These are phyloP conservation scores for Klebsormidium nitens DNA, from an alignment of 139 green algal genomes.

Conservation along the genomic window DNA sequence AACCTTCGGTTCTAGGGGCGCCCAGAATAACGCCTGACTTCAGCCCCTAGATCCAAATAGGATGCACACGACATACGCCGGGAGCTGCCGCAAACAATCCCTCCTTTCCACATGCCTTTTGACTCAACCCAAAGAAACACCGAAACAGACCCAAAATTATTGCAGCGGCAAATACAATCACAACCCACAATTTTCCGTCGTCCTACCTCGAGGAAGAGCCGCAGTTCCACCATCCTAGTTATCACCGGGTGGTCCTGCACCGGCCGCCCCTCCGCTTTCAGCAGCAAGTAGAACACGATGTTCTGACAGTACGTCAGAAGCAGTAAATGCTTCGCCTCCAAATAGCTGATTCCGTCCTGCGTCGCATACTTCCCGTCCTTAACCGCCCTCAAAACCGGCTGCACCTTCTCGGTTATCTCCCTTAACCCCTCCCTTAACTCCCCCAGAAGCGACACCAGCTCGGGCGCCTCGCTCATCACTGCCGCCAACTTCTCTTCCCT, in stretches of 20 bases:
- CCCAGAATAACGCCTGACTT: too few species aligned
- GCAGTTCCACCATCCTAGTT: conserved; percentile 68
- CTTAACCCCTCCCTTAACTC: conserved; percentile 36
- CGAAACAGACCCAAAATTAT: too few species aligned
- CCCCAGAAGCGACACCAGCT: conserved; percentile 69
- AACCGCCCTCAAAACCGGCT: conserved; percentile 57
- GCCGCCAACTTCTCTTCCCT: conserved; percentile 42
- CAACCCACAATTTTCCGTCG: too few species aligned
- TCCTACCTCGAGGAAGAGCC: conserved; percentile 74
- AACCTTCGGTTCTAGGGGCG: too few species aligned
- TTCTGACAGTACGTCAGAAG: conserved; percentile 85
- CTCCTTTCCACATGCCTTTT: too few species aligned
- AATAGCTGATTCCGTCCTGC: conserved; percentile 79
- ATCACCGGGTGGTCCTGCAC: conserved; percentile 86
- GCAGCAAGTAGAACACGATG: conserved; percentile 93
- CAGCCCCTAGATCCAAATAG: too few species aligned
- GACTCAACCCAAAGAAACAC: too few species aligned
- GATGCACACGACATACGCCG: too few species aligned
- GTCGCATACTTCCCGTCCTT: conserved; percentile 63
- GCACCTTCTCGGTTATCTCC: conserved; percentile 44
- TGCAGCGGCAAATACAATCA: too few species aligned
- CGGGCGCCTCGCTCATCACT: conserved; percentile 62
- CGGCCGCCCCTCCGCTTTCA: conserved; percentile 81
- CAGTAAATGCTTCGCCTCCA: conserved; percentile 96
- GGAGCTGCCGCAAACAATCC: too few species aligned